Evolutionary conservation across 495 filamentous ascomycete genomes (phyloP).

Genomic region (Entonaema liquescens): DNA sequence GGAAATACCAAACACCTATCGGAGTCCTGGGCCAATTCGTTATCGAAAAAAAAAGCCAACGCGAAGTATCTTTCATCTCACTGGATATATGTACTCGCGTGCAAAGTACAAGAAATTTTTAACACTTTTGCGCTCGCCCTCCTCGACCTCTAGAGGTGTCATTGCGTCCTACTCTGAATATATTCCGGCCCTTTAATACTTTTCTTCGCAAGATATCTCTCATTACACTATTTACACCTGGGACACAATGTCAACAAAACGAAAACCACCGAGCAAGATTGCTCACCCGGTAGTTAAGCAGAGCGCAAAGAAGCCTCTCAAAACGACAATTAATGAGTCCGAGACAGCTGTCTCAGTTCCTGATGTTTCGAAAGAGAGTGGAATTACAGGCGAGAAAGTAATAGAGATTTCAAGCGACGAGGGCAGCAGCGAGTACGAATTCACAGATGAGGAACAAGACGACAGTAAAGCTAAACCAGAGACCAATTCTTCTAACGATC

Average conservation of each 20-base stretch:
- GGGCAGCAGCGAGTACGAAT: slow-evolving; percentile 51
- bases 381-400: slow-evolving; percentile 43
- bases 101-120: slow-evolving; percentile 18
- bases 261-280: slow-evolving; percentile 58
- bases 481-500: slow-evolving; percentile 5
- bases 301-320: slow-evolving; percentile 65
- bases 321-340: slow-evolving; percentile 78
- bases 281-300: slow-evolving; percentile 63
- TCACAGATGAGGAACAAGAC: slow-evolving; percentile 46
- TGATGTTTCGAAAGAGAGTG: slow-evolving; percentile 42
- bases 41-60: slow-evolving; percentile 29
- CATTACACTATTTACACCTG: background rate
- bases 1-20: slow-evolving; percentile 39
- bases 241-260: slow-evolving; percentile 60
- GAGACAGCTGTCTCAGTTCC: slow-evolving; percentile 66
- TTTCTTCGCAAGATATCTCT: background rate
- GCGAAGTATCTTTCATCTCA: slow-evolving; percentile 1
- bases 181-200: background rate
- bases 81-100: slow-evolving; percentile 5
- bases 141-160: background rate
- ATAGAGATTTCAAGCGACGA: slow-evolving; percentile 68
- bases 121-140: background rate
- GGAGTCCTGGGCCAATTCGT: background rate
- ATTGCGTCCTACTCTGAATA: background rate
- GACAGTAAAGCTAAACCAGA: background rate